These are phyloP conservation scores for Ceratorhiza oryzae-sativae DNA, from an alignment of 1,284 basidiomycete species.

Conservation along the genomic window DNA sequence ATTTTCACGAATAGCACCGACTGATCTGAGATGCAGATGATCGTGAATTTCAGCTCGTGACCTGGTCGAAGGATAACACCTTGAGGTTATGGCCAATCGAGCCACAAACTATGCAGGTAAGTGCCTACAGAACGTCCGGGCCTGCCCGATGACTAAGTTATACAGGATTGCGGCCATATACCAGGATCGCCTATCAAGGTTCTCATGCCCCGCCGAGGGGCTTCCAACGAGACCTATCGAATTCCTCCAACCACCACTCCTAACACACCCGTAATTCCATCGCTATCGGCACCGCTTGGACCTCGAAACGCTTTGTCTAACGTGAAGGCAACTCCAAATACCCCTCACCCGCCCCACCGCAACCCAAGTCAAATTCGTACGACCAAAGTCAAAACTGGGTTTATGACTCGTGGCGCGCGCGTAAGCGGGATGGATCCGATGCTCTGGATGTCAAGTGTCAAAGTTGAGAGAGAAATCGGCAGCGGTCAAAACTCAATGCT, in stretches of 20 bases:
- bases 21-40: slow-evolving; percentile 56
- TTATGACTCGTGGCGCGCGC: slow-evolving; percentile 55
- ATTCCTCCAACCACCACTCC: slow-evolving; percentile 43
- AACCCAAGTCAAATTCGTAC: not conserved
- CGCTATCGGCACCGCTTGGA: slow-evolving; percentile 40
- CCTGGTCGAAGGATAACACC: slow-evolving; percentile 96
- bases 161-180: slow-evolving; percentile 55
- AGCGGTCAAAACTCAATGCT: slow-evolving; percentile 57
- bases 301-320: slow-evolving; percentile 39
- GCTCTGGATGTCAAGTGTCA: slow-evolving; percentile 75
- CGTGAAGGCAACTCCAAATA: slow-evolving; percentile 27
- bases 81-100: slow-evolving; percentile 91
- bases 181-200: slow-evolving; percentile 58
- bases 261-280: slow-evolving; percentile 12
- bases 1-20: not conserved
- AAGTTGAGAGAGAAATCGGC: slow-evolving; percentile 60
- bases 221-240: slow-evolving; percentile 45
- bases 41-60: slow-evolving; percentile 89
- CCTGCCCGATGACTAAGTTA: not conserved
- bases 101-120: slow-evolving; percentile 70
- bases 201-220: slow-evolving; percentile 55
- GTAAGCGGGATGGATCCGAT: slow-evolving; percentile 71
- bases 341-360: slow-evolving; percentile 5
- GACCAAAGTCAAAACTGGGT: slow-evolving; percentile 39
- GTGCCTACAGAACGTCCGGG: slow-evolving; percentile 20